A percentile compares a stretch with the other conserved stretches of the same genome.
Evolutionary conservation across 2,329 filamentous ascomycete species (phyloP).

Genomic region (Fusarium sp.): DNA sequence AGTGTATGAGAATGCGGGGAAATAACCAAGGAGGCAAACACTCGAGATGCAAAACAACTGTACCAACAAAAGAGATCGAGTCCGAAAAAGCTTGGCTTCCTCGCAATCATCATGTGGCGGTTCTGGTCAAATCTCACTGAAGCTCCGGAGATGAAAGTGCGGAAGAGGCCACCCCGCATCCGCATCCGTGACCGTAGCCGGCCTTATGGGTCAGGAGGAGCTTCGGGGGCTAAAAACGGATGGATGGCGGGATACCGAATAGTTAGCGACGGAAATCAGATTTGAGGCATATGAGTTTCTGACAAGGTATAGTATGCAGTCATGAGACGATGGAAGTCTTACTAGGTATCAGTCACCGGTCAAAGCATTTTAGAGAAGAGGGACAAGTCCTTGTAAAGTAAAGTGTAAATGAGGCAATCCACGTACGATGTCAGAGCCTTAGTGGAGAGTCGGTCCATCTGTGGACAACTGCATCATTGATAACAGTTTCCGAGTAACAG

Average conservation of each 20-base stretch:
- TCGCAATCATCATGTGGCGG: neutral
- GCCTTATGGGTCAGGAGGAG: conserved; percentile 16
- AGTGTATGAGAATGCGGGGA: neutral
- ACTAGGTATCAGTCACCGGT: neutral
- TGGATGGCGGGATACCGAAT: conserved; percentile 39
- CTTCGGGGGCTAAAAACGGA: conserved; percentile 15
- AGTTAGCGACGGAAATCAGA: conserved; percentile 35
- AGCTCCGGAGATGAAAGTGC: conserved; percentile 36
- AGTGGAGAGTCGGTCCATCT: conserved; percentile 26
- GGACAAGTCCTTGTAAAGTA: neutral
- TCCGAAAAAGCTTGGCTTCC: neutral
- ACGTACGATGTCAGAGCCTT: conserved; percentile 14
- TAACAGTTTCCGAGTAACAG: neutral
- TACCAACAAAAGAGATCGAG: neutral
- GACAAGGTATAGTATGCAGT: neutral
- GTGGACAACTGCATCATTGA: conserved; percentile 9
- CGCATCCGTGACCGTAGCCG: conserved; percentile 19
- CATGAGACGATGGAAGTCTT: neutral
- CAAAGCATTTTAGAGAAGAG: neutral
- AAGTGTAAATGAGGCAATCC: conserved; percentile 15
- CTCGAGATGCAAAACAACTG: neutral
- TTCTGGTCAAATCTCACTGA: neutral
- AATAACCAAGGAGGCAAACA: neutral
- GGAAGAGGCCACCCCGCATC: conserved; percentile 13
- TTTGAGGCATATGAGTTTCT: neutral